Percentiles rank a stretch among this genome's conserved stretches.
These are phyloP conservation scores for Avena sativa DNA, from an alignment of 176 grass and related monocot genomes.

Conservation along the genomic window DNA sequence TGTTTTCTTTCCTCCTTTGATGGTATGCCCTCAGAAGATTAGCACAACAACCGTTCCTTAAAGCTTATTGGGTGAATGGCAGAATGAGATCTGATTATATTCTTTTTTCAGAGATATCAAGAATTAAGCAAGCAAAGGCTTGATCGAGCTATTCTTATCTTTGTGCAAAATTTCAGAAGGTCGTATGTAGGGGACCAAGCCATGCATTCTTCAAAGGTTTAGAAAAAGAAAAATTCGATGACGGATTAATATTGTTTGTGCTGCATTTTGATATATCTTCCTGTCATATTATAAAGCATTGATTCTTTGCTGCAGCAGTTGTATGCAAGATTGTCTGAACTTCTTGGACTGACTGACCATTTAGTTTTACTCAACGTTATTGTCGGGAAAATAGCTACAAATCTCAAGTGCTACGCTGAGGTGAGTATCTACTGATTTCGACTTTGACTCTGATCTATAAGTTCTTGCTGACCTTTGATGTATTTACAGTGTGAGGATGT, in stretches of 20 bases:
- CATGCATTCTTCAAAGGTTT: constrained; percentile 92
- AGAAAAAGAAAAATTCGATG: constrained; percentile 26
- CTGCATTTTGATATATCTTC: constrained; percentile 29
- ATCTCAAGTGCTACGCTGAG: constrained; percentile 94
- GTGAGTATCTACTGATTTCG: constrained; percentile 55
- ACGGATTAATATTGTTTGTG: constrained; percentile 8
- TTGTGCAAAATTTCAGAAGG: constrained; percentile 96
- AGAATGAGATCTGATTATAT: constrained; percentile 24
- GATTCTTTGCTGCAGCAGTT: constrained; percentile 85
- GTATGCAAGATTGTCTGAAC: constrained; percentile 95
- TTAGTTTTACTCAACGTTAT: constrained; percentile 98
- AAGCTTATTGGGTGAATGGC: not conserved
- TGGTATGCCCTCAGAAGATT: constrained; percentile 1
- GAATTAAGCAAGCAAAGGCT: constrained; percentile 96
- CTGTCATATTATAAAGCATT: constrained; percentile 48
- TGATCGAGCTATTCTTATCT: constrained; percentile 91
- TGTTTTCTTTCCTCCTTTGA: constrained; percentile 35
- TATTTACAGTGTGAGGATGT: constrained; percentile 89
- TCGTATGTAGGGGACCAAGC: constrained; percentile 98
- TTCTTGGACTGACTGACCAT: constrained; percentile 96
- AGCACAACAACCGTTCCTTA: too few relatives aligned
- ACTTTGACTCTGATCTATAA: constrained; percentile 38
- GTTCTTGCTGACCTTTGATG: constrained; percentile 49
- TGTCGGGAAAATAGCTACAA: constrained; percentile 96
- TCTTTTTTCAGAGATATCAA: constrained; percentile 82